phyloP scores from a whole-genome alignment of 345 rosid genomes.

The Corchorus capsularis region DNA sequence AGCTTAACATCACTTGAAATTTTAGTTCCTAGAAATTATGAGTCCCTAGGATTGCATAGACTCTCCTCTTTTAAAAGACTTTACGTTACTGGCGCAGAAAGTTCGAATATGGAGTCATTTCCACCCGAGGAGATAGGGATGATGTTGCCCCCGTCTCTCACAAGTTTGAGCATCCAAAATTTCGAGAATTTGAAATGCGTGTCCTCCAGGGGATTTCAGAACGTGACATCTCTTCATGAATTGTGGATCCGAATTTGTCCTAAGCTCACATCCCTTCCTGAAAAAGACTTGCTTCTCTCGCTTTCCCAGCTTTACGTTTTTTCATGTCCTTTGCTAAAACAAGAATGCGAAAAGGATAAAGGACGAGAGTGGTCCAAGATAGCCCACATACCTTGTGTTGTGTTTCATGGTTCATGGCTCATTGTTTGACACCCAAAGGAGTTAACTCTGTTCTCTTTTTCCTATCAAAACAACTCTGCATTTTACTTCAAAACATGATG shows the following conservation, averaged over 20 bases:
- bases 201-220: background rate
- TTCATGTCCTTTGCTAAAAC: no score
- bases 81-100: background rate
- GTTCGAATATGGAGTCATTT: background rate
- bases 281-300: background rate
- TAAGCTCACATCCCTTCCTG: background rate
- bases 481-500: conserved; percentile 30
- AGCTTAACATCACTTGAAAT: background rate
- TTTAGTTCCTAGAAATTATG: background rate
- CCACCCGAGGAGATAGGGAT: conserved; percentile 2
- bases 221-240: background rate
- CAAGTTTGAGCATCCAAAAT: background rate
- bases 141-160: background rate
- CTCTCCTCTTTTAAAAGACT: background rate
- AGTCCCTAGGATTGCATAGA: background rate
- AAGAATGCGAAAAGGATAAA: no score
- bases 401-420: no score
- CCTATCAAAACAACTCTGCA: conserved; percentile 26
- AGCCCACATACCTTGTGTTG: no score
- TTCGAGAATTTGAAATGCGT: background rate
- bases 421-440: background rate
- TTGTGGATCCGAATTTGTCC: background rate
- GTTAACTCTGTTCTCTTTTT: conserved; percentile 22
- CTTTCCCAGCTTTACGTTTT: background rate
- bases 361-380: no score